A percentile compares a stretch with the other conserved stretches of the same genome.
Evolutionary conservation across 371 early-diverging fungal genomes (phyloP).

Genomic region (Circinella minor): DNA sequence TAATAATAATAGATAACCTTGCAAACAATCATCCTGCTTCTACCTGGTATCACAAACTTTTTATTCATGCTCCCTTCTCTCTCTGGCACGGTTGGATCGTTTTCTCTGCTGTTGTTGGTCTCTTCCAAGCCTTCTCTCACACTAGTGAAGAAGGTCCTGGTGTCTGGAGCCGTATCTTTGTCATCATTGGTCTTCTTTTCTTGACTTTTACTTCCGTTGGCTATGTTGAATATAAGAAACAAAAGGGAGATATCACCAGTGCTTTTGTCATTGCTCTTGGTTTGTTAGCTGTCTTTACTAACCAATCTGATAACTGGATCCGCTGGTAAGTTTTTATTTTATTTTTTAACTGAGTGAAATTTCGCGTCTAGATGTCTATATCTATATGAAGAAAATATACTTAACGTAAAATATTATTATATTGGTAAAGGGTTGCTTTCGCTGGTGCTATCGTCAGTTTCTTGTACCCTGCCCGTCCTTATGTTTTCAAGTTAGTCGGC

Average conservation of each 20-base stretch:
- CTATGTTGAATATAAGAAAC: slow-evolving; percentile 68
- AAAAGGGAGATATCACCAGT: slow-evolving; percentile 69
- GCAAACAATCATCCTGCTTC: slow-evolving; percentile 48
- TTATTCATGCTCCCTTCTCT: slow-evolving; percentile 77
- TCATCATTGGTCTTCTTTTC: slow-evolving; percentile 57
- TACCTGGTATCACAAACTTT: slow-evolving; percentile 55
- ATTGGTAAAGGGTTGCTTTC: slow-evolving; percentile 52
- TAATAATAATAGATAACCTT: slow-evolving; percentile 47
- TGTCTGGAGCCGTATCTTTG: slow-evolving; percentile 53
- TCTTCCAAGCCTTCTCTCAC: slow-evolving; percentile 62
- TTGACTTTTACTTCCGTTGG: slow-evolving; percentile 66
- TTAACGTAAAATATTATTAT: slow-evolving; percentile 20
- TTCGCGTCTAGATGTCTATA: too few relatives aligned
- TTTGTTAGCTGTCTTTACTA: slow-evolving; percentile 48
- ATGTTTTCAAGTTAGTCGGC: slow-evolving; percentile 50
- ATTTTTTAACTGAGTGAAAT: slow-evolving; percentile 26
- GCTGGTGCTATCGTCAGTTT: slow-evolving; percentile 55
- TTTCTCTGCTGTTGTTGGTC: slow-evolving; percentile 62
- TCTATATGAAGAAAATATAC: too few relatives aligned
- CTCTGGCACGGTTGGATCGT: slow-evolving; percentile 77
- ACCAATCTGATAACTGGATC: slow-evolving; percentile 48
- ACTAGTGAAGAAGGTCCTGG: slow-evolving; percentile 50
- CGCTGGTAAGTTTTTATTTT: slow-evolving; percentile 47
- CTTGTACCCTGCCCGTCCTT: slow-evolving; percentile 61
- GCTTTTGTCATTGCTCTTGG: slow-evolving; percentile 60